Percentiles rank a stretch among this genome's conserved stretches.
Conservation (phyloP, 2,329 filamentous ascomycete species). For the Exserohilum turcica region DNA sequence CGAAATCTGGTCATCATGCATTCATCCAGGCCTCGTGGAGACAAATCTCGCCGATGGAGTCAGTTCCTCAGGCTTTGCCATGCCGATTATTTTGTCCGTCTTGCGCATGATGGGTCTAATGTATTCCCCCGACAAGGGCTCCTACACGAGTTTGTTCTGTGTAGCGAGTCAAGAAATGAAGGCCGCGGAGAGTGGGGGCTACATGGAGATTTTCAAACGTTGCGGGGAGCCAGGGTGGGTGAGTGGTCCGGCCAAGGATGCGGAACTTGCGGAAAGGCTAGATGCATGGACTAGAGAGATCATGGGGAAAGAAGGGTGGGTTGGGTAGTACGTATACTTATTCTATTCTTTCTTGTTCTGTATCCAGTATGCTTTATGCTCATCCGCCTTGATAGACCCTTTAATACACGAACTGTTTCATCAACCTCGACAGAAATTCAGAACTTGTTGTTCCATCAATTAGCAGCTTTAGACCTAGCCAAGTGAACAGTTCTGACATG, state of each 20-base stretch:
- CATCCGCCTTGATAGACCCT: no score
- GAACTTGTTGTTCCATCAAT: no score
- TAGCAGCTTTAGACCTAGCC: no score
- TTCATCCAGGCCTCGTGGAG: slow-evolving; percentile 28
- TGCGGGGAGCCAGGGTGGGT: slow-evolving; percentile 12
- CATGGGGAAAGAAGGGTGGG: neutral
- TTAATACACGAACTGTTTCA: no score
- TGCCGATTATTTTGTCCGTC: neutral
- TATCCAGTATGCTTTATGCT: no score
- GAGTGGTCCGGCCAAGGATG: slow-evolving; percentile 10
- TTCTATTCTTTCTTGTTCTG: no score
- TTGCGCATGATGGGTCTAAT: slow-evolving; percentile 1
- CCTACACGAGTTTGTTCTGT: slow-evolving; percentile 11
- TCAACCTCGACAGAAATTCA: no score
- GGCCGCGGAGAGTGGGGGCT: slow-evolving; percentile 8
- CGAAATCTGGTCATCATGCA: slow-evolving; percentile 18
- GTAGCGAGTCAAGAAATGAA: slow-evolving; percentile 8
- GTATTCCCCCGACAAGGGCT: slow-evolving; percentile 8
- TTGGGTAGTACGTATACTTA: no score
- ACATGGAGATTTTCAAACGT: slow-evolving; percentile 4
- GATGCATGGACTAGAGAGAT: slow-evolving; percentile 10
- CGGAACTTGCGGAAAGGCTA: slow-evolving; percentile 6
- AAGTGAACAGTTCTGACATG: no score
- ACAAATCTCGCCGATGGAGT: slow-evolving; percentile 18
- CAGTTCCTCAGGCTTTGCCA: neutral